Base-by-base conservation (phyloP, 1,284 basidiomycete genomes). In the Cryptococcus neoformans region DNA sequence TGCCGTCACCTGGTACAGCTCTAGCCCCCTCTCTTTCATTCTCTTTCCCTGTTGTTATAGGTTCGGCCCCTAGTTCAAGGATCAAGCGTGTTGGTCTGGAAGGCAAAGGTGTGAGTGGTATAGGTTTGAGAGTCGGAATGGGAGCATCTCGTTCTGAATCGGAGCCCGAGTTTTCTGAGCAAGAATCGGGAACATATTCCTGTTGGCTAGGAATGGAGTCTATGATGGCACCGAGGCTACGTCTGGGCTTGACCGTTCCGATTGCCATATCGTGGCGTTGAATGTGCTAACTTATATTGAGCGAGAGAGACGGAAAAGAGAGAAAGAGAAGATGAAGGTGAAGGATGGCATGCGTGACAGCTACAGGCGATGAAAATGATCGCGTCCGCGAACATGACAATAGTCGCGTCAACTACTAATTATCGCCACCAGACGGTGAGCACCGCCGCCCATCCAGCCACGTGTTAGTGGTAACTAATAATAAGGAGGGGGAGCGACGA, bases 101-200 rank as follows among this genome's bases (percentile, higher is more conserved):
- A 4, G 45, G 21, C 16, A 53, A 53, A 17, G 57, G 54, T 7
- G 57, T 59, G 12, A 58, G 50, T 3, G 55, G 55, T 14, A 58
- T 56, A 44, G 59, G 52, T 36, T 45, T 57, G 52, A 52, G 53
- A 11, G 53, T 50, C 9, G 41, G 44, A 1, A 55, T 21, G 9
- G 52, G 28, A 6, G 38, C 10, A 2, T 52, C 44, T 5, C n/a
- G 47, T 8, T 53, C 59, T 3, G 52, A 53, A 2, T 55, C 59
- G 2, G 47, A 54, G n/a, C 61, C 62, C 11, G 58, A 59, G 2
- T 58, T 59, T 53, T 68, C 68, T 3, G 56, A 60, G 44, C 62
- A 66, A 16, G 68, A 69, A 44, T 68, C 64, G 9, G 62, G 59
- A 7, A 68, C 56, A 21, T 54, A 54, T 42, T 67, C 63, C 2